Base-by-base conservation (phyloP, 108 stramenopile genomes). In the Skeletonema potamos region DNA sequence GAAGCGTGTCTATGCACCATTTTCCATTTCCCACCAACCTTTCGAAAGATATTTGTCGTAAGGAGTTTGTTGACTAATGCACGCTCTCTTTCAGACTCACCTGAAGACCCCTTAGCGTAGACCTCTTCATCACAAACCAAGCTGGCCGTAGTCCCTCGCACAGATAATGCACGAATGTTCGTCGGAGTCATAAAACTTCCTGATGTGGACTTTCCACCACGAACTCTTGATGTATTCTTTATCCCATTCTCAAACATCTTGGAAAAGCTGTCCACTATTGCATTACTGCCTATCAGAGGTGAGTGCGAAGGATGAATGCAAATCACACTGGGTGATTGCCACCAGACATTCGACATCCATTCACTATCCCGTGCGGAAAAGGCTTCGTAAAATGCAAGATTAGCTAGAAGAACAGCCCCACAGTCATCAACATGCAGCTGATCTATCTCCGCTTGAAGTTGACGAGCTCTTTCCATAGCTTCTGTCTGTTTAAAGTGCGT, bases 41-140 rank as follows among this genome's bases (percentile, higher is more conserved):
- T 94, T 62, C 90, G 76, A 74, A 92, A 94, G 46, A 94, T 88
- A 75, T 94, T 94, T 22, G 93, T 92, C 2, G 90, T 86, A 8
- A 76, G 36, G 13, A 93, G 64, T 70, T 89, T 91, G 73, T 90
- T 93, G 58, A 89, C 64, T 13, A 87, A 61, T 63, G 85, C 80
- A 4, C 84, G 81, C 24, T 72, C 76, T 20, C 82, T 59, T 55
- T 74, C 76, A 66, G 66, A 54, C 26, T 79, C 89, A 39, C 85
- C 82, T 18, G 84, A 82, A 33, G 89, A 87, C 6, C 85, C 74
- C 54, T 86, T 70, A 4, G 84, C 73, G 64, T 75, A 88, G 12
- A 94, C 89, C 59, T 90, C 86, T 82, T 94, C 93, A 44, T 90
- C 90, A 51, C 93, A 94, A 3, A 91, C 90, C 20, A 94, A 56